Percentiles rank a stretch among this genome's conserved stretches.
These are phyloP conservation scores for Conticribra guillardii DNA, from an alignment of 108 stramenopile genomes.

Conservation along the genomic window DNA sequence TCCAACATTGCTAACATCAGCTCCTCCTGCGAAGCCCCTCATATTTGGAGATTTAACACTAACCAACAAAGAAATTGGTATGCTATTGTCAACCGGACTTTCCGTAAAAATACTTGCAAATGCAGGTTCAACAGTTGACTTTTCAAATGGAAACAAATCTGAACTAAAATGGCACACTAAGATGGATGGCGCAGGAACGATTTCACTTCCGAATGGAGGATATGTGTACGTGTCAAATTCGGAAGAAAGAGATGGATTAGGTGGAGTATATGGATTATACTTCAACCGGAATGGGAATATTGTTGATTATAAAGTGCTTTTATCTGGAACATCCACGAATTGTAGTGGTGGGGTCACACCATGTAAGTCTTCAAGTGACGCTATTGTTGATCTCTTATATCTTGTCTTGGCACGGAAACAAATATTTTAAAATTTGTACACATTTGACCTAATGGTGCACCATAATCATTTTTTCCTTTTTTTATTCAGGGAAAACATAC, in stretches of 20 bases:
- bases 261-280: background rate
- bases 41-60: too few relatives aligned
- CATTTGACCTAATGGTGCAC: too few relatives aligned
- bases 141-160: background rate
- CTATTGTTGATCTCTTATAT: too few relatives aligned
- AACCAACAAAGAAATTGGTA: background rate
- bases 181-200: background rate
- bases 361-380: too few relatives aligned
- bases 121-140: background rate
- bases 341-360: conserved; percentile 60
- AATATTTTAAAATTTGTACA: too few relatives aligned
- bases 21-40: too few relatives aligned
- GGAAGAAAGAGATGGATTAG: background rate
- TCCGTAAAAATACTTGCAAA: background rate
- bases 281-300: conserved; percentile 5
- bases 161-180: background rate
- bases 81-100: background rate
- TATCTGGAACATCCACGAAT: conserved; percentile 33
- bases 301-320: conserved; percentile 37
- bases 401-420: too few relatives aligned
- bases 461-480: too few relatives aligned
- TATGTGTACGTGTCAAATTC: background rate
- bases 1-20: too few relatives aligned
- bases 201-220: background rate
- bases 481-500: conserved; percentile 56